Base-by-base conservation (phyloP, 768 basidiomycete species). In the Gyrodon lividus region DNA sequence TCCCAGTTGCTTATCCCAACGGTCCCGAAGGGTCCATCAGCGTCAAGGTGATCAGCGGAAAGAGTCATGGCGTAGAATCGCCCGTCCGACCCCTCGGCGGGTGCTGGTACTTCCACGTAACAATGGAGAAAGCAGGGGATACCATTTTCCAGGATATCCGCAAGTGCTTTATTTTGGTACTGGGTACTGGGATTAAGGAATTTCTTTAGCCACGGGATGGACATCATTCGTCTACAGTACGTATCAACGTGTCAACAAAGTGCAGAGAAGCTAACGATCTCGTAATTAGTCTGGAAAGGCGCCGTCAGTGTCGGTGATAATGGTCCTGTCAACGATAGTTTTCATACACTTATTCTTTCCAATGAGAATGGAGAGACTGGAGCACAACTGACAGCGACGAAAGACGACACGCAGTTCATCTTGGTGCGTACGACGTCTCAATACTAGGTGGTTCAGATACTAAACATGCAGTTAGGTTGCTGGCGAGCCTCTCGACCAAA, bases 41-140 rank as follows among this genome's bases (percentile, higher is more conserved):
- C 57, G 77, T 97, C 61, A 90, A 82, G 63, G 86, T 98, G 35
- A 90, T 98, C 58, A 92, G 89, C 56, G 96, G 96, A 5, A 86
- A 84, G 66, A 89, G 90, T 52, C 83, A 94, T 57, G 92, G 89
- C 12, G 77, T 84, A 13, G 86, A 87, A 63, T 94, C 92, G 2
- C 93, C 93, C 23, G 94, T 98, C 20, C 76, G 87, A 43, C 92
- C 92, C 0, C 79, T 94, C 0, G 95, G 95, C 12, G 95, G 95
- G 5, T 95, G 93, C 69, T 95, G 92, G 90, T 97, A 83, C 70
- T 86, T 95, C 72, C 91, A 95, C 63, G 71, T 87, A 54, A 82
- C 73, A 51, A 84, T 95, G 66, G 70, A 77, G 23, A 77, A 78
- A 53, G 77, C 81, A 26, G 83, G 80, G 2, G 74, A 70, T 37